These are phyloP conservation scores for Penicillium sp. DNA, from an alignment of 2,329 filamentous ascomycete genomes.

Conservation along the genomic window DNA sequence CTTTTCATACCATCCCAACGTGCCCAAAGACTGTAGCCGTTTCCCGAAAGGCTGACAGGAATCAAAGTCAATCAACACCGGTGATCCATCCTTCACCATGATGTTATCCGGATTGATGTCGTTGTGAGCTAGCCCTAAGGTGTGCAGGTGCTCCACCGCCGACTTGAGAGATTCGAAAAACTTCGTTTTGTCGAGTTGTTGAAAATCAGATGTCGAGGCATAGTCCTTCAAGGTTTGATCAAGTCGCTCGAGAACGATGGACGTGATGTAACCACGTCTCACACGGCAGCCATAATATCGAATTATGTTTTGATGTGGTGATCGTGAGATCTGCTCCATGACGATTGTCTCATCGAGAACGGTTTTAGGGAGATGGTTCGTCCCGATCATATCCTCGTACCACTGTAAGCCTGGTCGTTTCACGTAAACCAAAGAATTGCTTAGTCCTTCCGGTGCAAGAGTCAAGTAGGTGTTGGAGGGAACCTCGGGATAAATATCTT, in stretches of 20 bases:
- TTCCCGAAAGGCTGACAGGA: neutral
- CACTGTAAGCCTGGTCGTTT: neutral
- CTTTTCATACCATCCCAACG: neutral
- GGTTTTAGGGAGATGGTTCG: neutral
- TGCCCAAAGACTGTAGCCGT: neutral
- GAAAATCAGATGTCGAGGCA: neutral
- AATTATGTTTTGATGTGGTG: neutral
- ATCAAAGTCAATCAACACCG: neutral
- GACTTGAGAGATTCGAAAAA: neutral
- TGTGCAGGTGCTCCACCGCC: neutral
- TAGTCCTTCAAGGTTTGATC: neutral
- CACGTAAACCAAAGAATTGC: neutral
- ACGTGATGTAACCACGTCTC: neutral
- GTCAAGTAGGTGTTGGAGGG: neutral
- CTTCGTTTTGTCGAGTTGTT: neutral
- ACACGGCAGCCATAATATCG: neutral
- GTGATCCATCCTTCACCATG: neutral
- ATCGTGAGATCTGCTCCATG: neutral
- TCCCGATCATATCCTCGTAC: neutral
- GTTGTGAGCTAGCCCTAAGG: neutral
- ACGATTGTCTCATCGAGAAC: neutral
- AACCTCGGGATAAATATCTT: neutral
- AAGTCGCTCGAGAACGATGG: neutral
- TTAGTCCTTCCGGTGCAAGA: neutral
- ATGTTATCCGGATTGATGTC: neutral